phyloP scores from a whole-genome alignment of 768 basidiomycete species.

The Termitomyces sp. region DNA sequence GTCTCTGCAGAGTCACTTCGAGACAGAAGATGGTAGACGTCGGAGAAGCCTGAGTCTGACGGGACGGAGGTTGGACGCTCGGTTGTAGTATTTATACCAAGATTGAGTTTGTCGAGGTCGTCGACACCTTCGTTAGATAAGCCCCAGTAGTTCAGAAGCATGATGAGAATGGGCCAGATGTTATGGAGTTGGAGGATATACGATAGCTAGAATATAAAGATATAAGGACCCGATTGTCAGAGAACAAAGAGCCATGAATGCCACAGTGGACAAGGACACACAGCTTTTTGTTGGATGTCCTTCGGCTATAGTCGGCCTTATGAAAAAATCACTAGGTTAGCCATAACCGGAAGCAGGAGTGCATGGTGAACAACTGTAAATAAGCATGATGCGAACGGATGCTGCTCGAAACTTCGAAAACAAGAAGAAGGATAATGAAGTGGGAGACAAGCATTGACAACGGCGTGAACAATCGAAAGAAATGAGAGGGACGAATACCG shows the following conservation, averaged over 20 bases:
- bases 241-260: not conserved
- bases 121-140: not conserved
- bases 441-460: too few species aligned
- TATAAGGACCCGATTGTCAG: not conserved
- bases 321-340: too few species aligned
- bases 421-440: too few species aligned
- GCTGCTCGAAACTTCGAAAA: too few species aligned
- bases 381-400: too few species aligned
- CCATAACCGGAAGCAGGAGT: not conserved
- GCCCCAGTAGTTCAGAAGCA: not conserved
- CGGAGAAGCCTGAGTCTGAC: not conserved
- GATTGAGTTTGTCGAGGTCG: not conserved
- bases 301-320: not conserved
- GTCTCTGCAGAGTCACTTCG: not conserved
- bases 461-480: too few species aligned
- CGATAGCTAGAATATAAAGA: not conserved
- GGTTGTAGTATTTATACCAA: not conserved
- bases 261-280: not conserved
- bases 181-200: not conserved
- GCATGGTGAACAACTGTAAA: not conserved
- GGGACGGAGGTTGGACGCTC: not conserved
- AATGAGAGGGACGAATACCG: too few species aligned
- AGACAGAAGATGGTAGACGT: not conserved
- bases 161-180: not conserved
- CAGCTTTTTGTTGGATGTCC: not conserved